Conservation (phyloP, 305 asterid species). For the Solanum hybrid region DNA sequence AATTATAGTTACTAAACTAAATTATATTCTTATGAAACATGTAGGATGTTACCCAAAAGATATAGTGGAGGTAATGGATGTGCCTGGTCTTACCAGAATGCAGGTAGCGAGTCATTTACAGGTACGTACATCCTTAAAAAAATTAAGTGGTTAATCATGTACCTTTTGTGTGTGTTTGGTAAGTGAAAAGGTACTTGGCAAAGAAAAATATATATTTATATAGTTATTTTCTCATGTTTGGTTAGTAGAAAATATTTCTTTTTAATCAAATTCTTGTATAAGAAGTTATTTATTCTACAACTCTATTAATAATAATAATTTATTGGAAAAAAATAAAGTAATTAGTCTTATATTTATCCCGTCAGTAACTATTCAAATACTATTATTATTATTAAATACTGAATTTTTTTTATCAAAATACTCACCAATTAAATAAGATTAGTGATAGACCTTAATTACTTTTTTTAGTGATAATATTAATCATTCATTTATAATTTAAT, state of each 20-base stretch:
- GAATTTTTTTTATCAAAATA: not conserved
- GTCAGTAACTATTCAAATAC: not conserved
- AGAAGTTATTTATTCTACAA: not conserved
- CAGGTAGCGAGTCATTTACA: conserved; percentile 53
- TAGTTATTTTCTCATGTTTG: not conserved
- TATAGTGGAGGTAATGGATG: conserved; percentile 41
- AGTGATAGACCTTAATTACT: not conserved
- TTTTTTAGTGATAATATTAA: not conserved
- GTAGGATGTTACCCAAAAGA: conserved; percentile 53
- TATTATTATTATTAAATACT: too few relatives aligned
- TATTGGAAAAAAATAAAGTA: not conserved
- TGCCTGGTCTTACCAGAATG: conserved; percentile 49
- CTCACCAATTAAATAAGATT: not conserved
- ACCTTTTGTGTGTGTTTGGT: not conserved
- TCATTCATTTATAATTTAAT: not conserved
- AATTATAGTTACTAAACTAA: not conserved
- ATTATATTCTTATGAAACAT: not conserved
- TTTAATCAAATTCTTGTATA: too few relatives aligned
- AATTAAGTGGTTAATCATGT: not conserved
- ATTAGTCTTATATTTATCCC: not conserved
- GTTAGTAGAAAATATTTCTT: not conserved
- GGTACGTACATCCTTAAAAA: not conserved
- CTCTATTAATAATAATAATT: not conserved
- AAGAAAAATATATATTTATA: not conserved
- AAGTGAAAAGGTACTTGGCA: not conserved